Conservation (phyloP, 2,329 filamentous ascomycete species). For the Colletotrichum tropicale region DNA sequence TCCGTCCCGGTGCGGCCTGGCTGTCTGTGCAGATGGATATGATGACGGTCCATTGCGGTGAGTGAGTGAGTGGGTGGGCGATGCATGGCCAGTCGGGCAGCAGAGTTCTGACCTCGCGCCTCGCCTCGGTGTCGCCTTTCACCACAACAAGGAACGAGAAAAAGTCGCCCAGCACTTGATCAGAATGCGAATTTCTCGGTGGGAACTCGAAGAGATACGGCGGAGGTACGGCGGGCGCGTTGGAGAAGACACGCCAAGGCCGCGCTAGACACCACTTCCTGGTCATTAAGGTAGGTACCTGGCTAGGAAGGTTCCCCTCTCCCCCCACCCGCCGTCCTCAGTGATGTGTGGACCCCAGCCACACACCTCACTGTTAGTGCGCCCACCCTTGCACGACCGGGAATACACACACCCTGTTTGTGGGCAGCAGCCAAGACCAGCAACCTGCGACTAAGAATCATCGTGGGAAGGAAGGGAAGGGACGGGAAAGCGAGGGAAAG, state of each 20-base stretch:
- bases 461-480: background rate
- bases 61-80: background rate
- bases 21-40: background rate
- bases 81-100: background rate
- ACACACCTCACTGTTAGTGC: background rate
- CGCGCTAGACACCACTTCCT: constrained; percentile 8
- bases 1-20: background rate
- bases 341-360: constrained; percentile 14
- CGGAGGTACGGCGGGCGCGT: background rate
- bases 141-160: background rate
- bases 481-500: background rate
- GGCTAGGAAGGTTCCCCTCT: background rate
- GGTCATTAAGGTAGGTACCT: background rate
- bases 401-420: background rate
- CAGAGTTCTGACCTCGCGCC: background rate
- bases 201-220: background rate
- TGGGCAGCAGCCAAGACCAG: constrained; percentile 12
- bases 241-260: background rate
- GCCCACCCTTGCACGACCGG: background rate
- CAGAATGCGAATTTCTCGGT: background rate
- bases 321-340: background rate
- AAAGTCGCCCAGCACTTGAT: background rate
- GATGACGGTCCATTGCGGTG: background rate
- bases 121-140: background rate
- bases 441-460: constrained; percentile 9